Base-by-base conservation (phyloP, 176 grass and related monocot genomes). In the Alloteropsis semialata region DNA sequence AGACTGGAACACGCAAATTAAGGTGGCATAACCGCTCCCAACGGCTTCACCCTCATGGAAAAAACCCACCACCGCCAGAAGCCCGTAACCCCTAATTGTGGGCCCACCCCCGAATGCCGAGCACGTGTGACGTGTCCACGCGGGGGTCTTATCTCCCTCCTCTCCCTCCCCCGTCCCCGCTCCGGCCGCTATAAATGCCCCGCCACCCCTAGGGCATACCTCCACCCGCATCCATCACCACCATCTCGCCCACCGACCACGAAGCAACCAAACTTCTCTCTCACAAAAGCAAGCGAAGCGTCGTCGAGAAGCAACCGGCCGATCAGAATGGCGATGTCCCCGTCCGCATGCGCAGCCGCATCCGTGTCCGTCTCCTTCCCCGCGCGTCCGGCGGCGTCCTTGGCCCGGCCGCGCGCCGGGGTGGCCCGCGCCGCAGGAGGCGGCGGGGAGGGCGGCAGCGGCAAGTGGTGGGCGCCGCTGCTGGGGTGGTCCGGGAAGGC, bases 401-500 rank as follows among this genome's bases (percentile, higher is more conserved):
- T 21, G 4, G 69, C 24, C 36, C 45, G 76, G 5, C 67, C 67
- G 44, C 66, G 56, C 76, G 70, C 57, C 3, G 62, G 64, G 30
- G 74, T 60, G 29, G 72, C 13, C 58, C 61, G 4, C 6, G 53
- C 43, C 1, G 27, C 0, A 30, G 19, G 42, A 27, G 8, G 28
- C 4, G 8, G 28, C 4, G 44, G 69, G 44, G 69, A 75, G 44
- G 84, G 85, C 19, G 14, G 48, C 48, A 18, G 4, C 18, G 71
- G 72, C 45, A 97, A 86, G 82, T 97, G 92, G 92, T 97, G 92
- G 94, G 75, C 88, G 29, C 92, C 92, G 79, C 75, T 97, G 43
- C 81, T 92, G 39, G 92, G 92, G 24, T 92, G 92, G 94, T 89
- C 92, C 8, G 29, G 87, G 11, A 69, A 88, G 42, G 76, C 94